phyloP scores from a whole-genome alignment of 1,284 basidiomycete species.

The Naganishia sp. region DNA sequence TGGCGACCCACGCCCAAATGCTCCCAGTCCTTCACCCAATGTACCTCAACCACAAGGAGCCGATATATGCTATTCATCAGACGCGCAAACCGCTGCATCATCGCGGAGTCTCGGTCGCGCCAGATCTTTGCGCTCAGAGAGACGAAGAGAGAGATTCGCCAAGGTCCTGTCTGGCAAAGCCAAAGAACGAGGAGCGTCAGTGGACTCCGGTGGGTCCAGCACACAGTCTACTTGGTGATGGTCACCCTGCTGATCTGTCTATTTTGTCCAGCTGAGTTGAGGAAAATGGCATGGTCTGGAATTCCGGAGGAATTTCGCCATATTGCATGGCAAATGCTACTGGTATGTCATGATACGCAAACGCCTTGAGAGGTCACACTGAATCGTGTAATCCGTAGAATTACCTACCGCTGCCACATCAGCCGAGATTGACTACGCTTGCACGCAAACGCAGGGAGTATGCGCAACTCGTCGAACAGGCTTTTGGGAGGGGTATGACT shows the following conservation, averaged over 20 bases:
- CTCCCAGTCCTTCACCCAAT: slow-evolving; percentile 1
- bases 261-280: slow-evolving; percentile 60
- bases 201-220: slow-evolving; percentile 38
- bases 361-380: not conserved
- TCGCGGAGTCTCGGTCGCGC: slow-evolving; percentile 14
- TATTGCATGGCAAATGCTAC: slow-evolving; percentile 89
- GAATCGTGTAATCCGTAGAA: slow-evolving; percentile 61
- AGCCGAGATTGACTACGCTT: slow-evolving; percentile 74
- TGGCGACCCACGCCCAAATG: not conserved
- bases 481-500: slow-evolving; percentile 82
- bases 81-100: not conserved
- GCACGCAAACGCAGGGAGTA: slow-evolving; percentile 91
- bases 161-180: slow-evolving; percentile 42
- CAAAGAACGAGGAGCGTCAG: slow-evolving; percentile 38
- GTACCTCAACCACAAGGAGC: slow-evolving; percentile 3
- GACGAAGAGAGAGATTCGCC: slow-evolving; percentile 49
- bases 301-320: slow-evolving; percentile 85
- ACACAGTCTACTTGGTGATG: slow-evolving; percentile 9
- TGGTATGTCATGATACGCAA: slow-evolving; percentile 61
- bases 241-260: not conserved
- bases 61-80: slow-evolving; percentile 15
- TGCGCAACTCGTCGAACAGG: slow-evolving; percentile 79
- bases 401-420: slow-evolving; percentile 82
- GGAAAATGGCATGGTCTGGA: slow-evolving; percentile 93
- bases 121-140: slow-evolving; percentile 46